These are phyloP conservation scores for Xylariaceae sp. DNA, from an alignment of 2,329 filamentous ascomycete genomes.

Conservation along the genomic window DNA sequence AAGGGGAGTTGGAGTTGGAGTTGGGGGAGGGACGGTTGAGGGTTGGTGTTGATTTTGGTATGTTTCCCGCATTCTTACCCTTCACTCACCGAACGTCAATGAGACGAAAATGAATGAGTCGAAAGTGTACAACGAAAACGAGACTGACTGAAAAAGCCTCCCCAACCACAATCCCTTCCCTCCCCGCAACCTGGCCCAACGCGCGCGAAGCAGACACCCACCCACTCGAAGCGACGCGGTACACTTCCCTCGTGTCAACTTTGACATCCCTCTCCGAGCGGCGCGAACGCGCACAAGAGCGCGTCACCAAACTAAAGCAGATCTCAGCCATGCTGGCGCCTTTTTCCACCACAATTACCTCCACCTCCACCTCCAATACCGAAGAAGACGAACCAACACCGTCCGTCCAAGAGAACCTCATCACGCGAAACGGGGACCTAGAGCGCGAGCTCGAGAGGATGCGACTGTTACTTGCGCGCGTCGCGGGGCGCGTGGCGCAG, in stretches of 20 bases:
- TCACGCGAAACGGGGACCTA: conserved; percentile 59
- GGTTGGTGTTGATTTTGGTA: conserved; percentile 26
- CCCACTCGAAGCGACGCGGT: conserved; percentile 47
- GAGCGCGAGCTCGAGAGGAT: conserved; percentile 63
- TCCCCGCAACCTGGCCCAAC: conserved; percentile 44
- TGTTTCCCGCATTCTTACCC: background rate
- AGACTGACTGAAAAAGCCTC: conserved; percentile 38
- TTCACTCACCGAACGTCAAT: background rate
- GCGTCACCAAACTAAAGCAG: conserved; percentile 43
- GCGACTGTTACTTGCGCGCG: conserved; percentile 56
- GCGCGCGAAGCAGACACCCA: conserved; percentile 33
- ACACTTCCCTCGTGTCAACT: conserved; percentile 44
- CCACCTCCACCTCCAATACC: conserved; percentile 11
- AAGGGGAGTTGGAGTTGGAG: conserved; percentile 34
- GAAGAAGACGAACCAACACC: background rate
- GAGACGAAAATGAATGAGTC: background rate
- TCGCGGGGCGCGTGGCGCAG: conserved; percentile 48
- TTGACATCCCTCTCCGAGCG: conserved; percentile 47
- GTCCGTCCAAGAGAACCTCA: conserved; percentile 58
- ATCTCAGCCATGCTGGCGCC: conserved; percentile 50
- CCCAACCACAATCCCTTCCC: conserved; percentile 39
- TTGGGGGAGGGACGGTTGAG: conserved; percentile 29
- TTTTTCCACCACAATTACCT: conserved; percentile 31
- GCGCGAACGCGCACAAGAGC: conserved; percentile 36
- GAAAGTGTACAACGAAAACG: background rate